Evolutionary conservation across 768 basidiomycete genomes (phyloP).

Genomic region (Boletus bicolor): DNA sequence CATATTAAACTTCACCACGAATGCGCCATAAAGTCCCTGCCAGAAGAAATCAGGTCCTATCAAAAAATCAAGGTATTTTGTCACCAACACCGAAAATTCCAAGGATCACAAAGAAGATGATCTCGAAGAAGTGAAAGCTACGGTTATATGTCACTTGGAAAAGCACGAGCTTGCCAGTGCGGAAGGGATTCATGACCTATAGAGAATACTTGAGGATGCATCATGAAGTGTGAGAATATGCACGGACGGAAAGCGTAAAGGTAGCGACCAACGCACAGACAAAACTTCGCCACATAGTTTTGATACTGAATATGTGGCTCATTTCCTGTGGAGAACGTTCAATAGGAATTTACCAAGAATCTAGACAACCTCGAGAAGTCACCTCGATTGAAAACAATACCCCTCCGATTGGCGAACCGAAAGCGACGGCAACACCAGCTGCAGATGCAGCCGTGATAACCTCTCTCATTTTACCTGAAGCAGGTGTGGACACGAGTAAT

Average conservation of each 20-base stretch:
- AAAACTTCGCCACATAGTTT: constrained; percentile 98
- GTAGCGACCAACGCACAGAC: constrained; percentile 97
- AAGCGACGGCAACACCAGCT: constrained; percentile 97
- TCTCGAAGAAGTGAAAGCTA: constrained; percentile 99
- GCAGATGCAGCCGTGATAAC: constrained; percentile 94
- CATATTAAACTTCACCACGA: constrained; percentile 95
- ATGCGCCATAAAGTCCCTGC: constrained; percentile 95
- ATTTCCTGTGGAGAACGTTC: constrained; percentile 69
- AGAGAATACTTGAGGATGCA: constrained; percentile 20
- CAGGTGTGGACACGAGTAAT: constrained; percentile 16
- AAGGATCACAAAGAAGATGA: constrained; percentile 92
- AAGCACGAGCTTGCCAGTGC: constrained; percentile 95
- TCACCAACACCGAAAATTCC: constrained; percentile 88
- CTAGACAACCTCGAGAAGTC: constrained; percentile 6
- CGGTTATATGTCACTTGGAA: constrained; percentile 98
- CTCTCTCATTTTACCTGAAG: constrained; percentile 76
- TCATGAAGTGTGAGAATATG: constrained; percentile 15
- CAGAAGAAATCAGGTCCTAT: constrained; percentile 9
- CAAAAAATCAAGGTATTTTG: background rate
- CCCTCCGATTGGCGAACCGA: constrained; percentile 96
- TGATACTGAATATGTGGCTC: constrained; percentile 95
- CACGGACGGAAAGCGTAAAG: constrained; percentile 86
- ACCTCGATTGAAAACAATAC: constrained; percentile 98
- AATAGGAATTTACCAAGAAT: background rate
- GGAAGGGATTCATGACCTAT: constrained; percentile 96